Evolutionary conservation across 2,329 filamentous ascomycete genomes (phyloP).

Genomic region (Cordyceps militaris): DNA sequence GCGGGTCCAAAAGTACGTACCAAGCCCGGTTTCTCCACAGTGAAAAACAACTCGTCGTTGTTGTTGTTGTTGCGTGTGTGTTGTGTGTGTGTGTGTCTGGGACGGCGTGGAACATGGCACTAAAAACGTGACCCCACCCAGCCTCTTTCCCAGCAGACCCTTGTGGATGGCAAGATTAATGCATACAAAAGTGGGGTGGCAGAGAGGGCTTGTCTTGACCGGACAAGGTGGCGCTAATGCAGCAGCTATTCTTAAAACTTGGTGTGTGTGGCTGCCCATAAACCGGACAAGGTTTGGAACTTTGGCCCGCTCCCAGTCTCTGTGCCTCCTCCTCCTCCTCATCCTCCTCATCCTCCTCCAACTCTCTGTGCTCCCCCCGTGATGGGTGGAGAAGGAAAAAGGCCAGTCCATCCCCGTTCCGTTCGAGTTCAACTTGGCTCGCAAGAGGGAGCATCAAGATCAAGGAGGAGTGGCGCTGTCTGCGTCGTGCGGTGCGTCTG

Average conservation of each 20-base stretch:
- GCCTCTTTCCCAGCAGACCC: conserved; percentile 23
- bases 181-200: neutral
- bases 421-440: no score
- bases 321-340: no score
- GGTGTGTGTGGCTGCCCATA: conserved; percentile 19
- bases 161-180: conserved; percentile 14
- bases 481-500: no score
- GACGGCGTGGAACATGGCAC: conserved; percentile 30
- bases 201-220: conserved; percentile 1
- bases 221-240: conserved; percentile 24
- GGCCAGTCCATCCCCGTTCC: no score
- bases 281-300: conserved; percentile 23
- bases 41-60: neutral
- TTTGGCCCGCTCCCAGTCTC: conserved; percentile 15
- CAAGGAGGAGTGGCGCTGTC: neutral
- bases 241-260: conserved; percentile 39
- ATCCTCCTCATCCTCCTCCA: neutral
- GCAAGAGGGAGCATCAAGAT: neutral
- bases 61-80: neutral
- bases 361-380: neutral
- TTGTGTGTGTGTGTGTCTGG: conserved; percentile 19
- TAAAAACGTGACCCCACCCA: conserved; percentile 20
- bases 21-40: conserved; percentile 2
- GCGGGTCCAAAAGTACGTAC: conserved; percentile 19
- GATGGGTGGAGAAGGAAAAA: no score